Evolutionary conservation across 805 yeast genomes (phyloP).

Genomic region (Wickerhamomyces kurtzmanii): DNA sequence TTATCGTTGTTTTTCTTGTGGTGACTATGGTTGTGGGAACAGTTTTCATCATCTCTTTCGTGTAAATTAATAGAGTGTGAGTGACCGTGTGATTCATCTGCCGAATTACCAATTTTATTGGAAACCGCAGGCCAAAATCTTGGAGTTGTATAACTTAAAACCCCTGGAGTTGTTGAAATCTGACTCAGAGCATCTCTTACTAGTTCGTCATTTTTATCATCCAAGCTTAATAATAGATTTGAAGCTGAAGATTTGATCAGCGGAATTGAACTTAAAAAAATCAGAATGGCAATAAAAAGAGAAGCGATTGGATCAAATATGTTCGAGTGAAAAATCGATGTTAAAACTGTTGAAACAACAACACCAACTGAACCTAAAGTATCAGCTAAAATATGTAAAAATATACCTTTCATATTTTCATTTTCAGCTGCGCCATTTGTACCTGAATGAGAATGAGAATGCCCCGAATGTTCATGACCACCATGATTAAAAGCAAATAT

Average conservation of each 20-base stretch:
- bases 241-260: constrained; percentile 73
- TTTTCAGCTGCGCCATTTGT: constrained; percentile 24
- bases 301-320: constrained; percentile 94
- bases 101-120: constrained; percentile 13
- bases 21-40: constrained; percentile 20
- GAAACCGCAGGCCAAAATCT: constrained; percentile 73
- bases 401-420: constrained; percentile 88
- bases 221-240: constrained; percentile 56
- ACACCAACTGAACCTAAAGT: constrained; percentile 97
- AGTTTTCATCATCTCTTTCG: constrained; percentile 1
- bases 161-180: constrained; percentile 63
- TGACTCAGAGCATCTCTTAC: constrained; percentile 62
- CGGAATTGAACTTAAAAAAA: constrained; percentile 77
- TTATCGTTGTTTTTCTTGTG: constrained; percentile 26
- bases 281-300: constrained; percentile 71
- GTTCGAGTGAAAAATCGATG: constrained; percentile 52
- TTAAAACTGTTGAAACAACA: constrained; percentile 77
- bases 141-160: constrained; percentile 79
- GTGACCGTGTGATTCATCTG: constrained; percentile 17
- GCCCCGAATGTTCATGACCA: constrained; percentile 33
- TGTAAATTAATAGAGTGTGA: constrained; percentile 8
- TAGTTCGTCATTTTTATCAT: constrained; percentile 45
- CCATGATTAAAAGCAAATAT: constrained; percentile 92
- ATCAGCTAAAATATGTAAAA: constrained; percentile 89
- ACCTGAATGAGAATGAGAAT: constrained; percentile 27